Percentiles rank a stretch among this genome's conserved stretches.
phyloP scores from a whole-genome alignment of 257 asterid species.

The Henckelia pumila region DNA sequence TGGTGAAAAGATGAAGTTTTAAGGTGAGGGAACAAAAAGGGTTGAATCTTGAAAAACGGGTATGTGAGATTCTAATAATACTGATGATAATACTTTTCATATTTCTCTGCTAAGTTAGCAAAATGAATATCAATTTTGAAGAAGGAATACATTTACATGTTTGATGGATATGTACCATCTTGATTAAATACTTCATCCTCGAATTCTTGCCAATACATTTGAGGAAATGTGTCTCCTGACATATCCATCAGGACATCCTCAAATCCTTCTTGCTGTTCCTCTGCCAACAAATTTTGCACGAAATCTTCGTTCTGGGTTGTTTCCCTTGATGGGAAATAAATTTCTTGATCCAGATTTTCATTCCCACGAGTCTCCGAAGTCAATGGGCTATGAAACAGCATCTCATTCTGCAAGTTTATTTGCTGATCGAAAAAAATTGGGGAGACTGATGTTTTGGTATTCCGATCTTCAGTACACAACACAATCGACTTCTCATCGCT shows the following conservation, averaged over 20 bases:
- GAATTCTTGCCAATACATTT: slow-evolving; percentile 38
- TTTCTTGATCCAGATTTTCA: slow-evolving; percentile 24
- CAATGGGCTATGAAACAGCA: background rate
- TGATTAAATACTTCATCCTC: slow-evolving; percentile 26
- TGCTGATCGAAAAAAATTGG: background rate
- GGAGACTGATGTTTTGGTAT: slow-evolving; percentile 11
- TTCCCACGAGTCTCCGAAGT: background rate
- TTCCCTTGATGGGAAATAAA: slow-evolving; percentile 7
- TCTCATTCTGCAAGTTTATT: background rate
- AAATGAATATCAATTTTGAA: background rate
- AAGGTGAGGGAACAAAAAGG: slow-evolving; percentile 22
- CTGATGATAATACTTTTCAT: background rate
- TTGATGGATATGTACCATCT: slow-evolving; percentile 22
- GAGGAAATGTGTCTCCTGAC: slow-evolving; percentile 28
- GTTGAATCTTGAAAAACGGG: slow-evolving; percentile 11
- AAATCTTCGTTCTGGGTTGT: slow-evolving; percentile 6
- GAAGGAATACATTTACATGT: background rate
- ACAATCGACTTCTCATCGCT: slow-evolving; percentile 44
- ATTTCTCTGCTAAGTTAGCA: background rate
- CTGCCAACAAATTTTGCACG: background rate
- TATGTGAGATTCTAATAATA: too few species aligned
- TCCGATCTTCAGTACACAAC: slow-evolving; percentile 28
- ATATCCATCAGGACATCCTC: slow-evolving; percentile 28
- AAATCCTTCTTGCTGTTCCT: slow-evolving; percentile 22
- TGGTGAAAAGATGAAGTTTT: slow-evolving; percentile 19